Evolutionary conservation across 2,329 filamentous ascomycete genomes (phyloP).

Genomic region (Aureobasidium sp.): DNA sequence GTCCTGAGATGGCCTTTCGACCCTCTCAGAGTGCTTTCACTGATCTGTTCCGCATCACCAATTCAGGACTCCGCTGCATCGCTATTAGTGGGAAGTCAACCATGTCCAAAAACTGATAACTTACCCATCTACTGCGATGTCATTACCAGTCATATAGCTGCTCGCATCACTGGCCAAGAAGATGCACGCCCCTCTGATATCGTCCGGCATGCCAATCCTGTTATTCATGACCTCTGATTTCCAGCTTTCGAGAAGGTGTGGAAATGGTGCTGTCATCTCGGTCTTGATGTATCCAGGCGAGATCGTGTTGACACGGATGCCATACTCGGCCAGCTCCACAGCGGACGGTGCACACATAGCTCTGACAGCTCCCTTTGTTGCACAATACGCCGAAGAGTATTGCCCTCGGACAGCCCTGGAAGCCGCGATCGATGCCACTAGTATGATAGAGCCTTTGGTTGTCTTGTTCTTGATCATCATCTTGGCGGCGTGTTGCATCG

Average conservation of each 20-base stretch:
- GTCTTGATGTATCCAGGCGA: constrained; percentile 20
- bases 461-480: constrained; percentile 47
- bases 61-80: background rate
- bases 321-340: constrained; percentile 62
- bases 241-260: constrained; percentile 43
- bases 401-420: constrained; percentile 46
- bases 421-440: constrained; percentile 48
- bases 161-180: constrained; percentile 45
- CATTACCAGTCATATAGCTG: constrained; percentile 39
- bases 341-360: constrained; percentile 54
- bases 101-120: background rate
- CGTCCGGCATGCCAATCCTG: constrained; percentile 42
- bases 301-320: constrained; percentile 27
- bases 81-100: constrained; percentile 15
- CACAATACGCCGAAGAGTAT: constrained; percentile 21
- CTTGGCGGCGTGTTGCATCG: constrained; percentile 42
- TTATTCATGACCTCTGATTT: constrained; percentile 44
- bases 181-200: constrained; percentile 44
- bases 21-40: too few relatives aligned
- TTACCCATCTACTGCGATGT: constrained; percentile 39
- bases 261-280: constrained; percentile 31
- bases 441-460: constrained; percentile 45
- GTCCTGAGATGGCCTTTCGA: too few relatives aligned
- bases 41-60: background rate
- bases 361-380: background rate